Base-by-base conservation (phyloP, 352 stramenopile species). In the Phytophthora brassicae region DNA sequence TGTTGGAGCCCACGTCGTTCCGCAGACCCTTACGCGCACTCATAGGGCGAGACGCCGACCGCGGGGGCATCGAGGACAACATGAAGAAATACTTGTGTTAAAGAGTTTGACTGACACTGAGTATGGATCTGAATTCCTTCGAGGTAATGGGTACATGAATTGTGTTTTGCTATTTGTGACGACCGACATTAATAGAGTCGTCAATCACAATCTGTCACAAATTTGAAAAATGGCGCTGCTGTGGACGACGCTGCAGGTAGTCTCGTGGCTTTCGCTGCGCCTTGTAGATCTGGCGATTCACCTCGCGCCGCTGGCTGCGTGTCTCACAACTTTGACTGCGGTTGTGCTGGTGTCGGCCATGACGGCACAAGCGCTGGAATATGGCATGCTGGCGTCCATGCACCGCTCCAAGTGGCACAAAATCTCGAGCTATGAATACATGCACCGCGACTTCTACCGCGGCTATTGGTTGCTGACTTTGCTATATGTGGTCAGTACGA, bases 1-100 rank as follows among this genome's bases (percentile, higher is more conserved):
- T 95, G 75, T 96, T 96, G 43, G 86, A 68, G 53, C 88, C 88
- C 17, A 83, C 42, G 6, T 92, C 79, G 76, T 96, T 96, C 50
- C 74, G 81, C 46, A 96, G 81, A 0, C 88, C 88, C 60, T 94
- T 90, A 66, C 83, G 83, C 17, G 68, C 80, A 55, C 82, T 91
- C 39, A 68, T 55, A n/a, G 63, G 66, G 2, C 55, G 62, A 4
- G 35, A 6, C 16, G 57, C 19, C 33, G 47, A 35, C 13, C 44
- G 41, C 22, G 14, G 12, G 44, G 47, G 33, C 35, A 56, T 61
- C 28, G 1, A 17, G 9, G 5, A 16, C n/a, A 2, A 17, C n/a
- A n/a, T n/a, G n/a, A n/a, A n/a, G n/a, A n/a, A n/a, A n/a, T n/a
- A n/a, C n/a, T n/a, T n/a, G n/a, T n/a, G n/a, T n/a, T n/a, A n/a